A percentile compares a stretch with the other conserved stretches of the same genome.
Evolutionary conservation across 2,329 filamentous ascomycete genomes (phyloP).

Genomic region (Chaetomium sp.): DNA sequence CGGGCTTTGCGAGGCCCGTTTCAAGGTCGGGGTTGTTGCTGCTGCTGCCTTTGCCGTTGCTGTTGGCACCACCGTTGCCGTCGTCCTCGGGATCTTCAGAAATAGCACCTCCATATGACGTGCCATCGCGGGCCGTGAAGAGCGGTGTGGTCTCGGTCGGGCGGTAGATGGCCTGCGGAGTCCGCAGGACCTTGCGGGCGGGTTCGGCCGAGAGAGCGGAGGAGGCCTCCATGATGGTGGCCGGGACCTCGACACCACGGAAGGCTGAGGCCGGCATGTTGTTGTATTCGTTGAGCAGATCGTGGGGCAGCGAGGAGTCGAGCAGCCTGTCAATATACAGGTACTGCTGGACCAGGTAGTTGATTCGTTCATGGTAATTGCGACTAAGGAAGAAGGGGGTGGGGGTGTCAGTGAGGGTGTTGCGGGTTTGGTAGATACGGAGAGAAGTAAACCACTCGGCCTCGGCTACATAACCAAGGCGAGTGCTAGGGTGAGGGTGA

Average conservation of each 20-base stretch:
- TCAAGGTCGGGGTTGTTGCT: constrained; percentile 38
- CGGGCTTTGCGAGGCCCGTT: constrained; percentile 40
- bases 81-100: constrained; percentile 10
- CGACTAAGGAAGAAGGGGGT: constrained; percentile 41
- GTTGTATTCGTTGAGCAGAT: constrained; percentile 84
- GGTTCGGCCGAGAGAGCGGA: constrained; percentile 27
- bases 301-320: constrained; percentile 86
- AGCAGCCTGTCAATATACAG: constrained; percentile 87
- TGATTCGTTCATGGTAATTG: constrained; percentile 82
- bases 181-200: constrained; percentile 61
- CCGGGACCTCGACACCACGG: constrained; percentile 54
- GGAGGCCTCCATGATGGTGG: constrained; percentile 64
- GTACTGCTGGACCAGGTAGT: constrained; percentile 84
- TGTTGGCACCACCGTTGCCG: constrained; percentile 40
- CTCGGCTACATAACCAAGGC: no score
- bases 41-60: constrained; percentile 32
- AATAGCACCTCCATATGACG: constrained; percentile 40
- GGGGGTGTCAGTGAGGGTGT: not conserved
- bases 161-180: constrained; percentile 80
- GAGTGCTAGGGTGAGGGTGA: no score
- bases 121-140: constrained; percentile 38
- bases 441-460: no score
- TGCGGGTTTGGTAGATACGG: constrained; percentile 1
- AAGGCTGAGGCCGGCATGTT: constrained; percentile 51
- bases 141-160: constrained; percentile 63